phyloP scores from a whole-genome alignment of 768 basidiomycete species.

The Leccinum imitatum region DNA sequence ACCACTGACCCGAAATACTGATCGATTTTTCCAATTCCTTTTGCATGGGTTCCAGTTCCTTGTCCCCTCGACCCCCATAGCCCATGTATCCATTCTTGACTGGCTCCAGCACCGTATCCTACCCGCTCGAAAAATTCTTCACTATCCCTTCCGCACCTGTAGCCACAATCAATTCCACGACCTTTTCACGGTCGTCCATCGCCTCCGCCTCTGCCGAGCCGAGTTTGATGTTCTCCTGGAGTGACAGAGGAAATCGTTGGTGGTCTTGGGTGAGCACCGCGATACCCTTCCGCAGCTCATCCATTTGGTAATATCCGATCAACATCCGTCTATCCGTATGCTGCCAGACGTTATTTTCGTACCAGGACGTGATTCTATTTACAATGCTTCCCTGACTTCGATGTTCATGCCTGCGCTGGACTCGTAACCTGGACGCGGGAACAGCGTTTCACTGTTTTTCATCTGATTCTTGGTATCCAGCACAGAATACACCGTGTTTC shows the following conservation, averaged over 20 bases:
- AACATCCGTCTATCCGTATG: conserved; percentile 40
- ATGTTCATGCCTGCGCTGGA: conserved; percentile 15
- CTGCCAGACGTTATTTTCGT: conserved; percentile 26
- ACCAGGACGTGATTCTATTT: neutral
- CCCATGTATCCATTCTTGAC: no score
- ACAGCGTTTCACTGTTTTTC: conserved; percentile 25
- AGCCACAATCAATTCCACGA: no score
- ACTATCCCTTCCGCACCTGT: no score
- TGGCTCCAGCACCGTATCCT: no score
- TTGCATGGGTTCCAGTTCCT: no score
- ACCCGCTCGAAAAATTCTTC: no score
- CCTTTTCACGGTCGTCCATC: no score
- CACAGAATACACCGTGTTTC: conserved; percentile 20
- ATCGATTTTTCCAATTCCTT: no score
- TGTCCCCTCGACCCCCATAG: no score
- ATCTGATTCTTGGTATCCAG: conserved; percentile 24
- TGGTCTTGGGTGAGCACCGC: conserved; percentile 45
- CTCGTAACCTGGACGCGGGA: conserved; percentile 15
- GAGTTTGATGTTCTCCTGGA: conserved; percentile 27
- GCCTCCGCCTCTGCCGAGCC: no score
- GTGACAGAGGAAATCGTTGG: conserved; percentile 36
- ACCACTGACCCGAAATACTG: no score
- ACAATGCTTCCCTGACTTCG: conserved; percentile 17
- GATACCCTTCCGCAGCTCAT: conserved; percentile 37
- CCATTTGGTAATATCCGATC: conserved; percentile 31